Conservation (phyloP, 306 rosid species). For the Comarum palustre region DNA sequence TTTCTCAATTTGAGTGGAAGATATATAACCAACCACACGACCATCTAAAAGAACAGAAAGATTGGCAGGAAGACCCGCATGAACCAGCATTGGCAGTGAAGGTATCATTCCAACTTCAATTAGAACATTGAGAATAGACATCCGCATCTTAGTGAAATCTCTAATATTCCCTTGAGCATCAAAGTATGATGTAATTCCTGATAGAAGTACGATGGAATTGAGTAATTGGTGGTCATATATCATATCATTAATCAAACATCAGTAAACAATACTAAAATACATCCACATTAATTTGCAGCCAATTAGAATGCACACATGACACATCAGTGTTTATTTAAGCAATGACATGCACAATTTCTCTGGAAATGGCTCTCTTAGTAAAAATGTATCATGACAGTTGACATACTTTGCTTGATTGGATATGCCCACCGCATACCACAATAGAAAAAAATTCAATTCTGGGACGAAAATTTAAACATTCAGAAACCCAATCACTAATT, state of each 20-base stretch:
- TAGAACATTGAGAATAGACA: constrained; percentile 47
- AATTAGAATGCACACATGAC: background rate
- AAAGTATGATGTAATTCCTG: constrained; percentile 81
- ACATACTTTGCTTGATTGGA: background rate
- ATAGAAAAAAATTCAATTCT: too few relatives aligned
- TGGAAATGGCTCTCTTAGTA: background rate
- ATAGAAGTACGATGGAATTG: constrained; percentile 18
- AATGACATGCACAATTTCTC: background rate
- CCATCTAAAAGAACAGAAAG: constrained; percentile 82
- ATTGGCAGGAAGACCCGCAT: constrained; percentile 70
- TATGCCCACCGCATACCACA: background rate
- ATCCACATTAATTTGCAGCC: background rate
- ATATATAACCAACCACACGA: constrained; percentile 64
- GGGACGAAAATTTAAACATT: too few relatives aligned
- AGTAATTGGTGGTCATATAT: constrained; percentile 6
- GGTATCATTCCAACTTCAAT: constrained; percentile 62
- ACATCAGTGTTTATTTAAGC: background rate
- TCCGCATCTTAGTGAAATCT: constrained; percentile 53
- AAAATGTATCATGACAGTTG: background rate
- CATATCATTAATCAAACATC: background rate
- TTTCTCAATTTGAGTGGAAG: constrained; percentile 71
- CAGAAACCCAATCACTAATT: too few relatives aligned
- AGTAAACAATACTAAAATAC: background rate
- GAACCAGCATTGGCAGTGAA: constrained; percentile 59
- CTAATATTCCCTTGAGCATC: constrained; percentile 67